Evolutionary conservation across 2,329 filamentous ascomycete genomes (phyloP).

Genomic region (Colletotrichum tabaci): DNA sequence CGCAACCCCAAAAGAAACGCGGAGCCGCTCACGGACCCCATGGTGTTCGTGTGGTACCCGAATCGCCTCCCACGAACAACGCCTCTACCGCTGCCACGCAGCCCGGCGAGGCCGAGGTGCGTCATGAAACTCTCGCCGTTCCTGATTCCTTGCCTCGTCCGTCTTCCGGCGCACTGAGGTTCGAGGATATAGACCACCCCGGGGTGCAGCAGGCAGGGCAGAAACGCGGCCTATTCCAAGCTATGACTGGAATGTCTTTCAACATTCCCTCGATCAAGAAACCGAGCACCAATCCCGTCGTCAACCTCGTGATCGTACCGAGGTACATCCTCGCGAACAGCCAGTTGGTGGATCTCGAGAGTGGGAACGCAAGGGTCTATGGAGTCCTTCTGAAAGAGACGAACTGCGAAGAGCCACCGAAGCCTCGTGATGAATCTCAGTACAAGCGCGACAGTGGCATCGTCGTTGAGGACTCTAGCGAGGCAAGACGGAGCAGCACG

Average conservation of each 20-base stretch:
- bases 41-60: not conserved
- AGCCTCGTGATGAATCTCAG: not conserved
- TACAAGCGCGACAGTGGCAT: not conserved
- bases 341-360: too few species aligned
- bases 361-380: not conserved
- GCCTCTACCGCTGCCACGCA: not conserved
- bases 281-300: not conserved
- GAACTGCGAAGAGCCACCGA: not conserved
- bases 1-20: not conserved
- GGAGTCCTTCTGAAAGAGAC: not conserved
- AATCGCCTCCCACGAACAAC: not conserved
- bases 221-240: not conserved
- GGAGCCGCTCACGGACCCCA: not conserved
- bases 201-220: not conserved
- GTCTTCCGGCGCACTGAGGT: not conserved
- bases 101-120: not conserved
- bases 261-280: not conserved
- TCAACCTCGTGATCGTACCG: not conserved
- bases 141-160: not conserved
- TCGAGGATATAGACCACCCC: constrained; percentile 2
- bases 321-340: not conserved
- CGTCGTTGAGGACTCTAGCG: not conserved
- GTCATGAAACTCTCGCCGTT: not conserved
- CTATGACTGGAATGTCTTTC: not conserved
- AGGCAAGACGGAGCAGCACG: not conserved